A percentile compares a stretch with the other conserved stretches of the same genome.
Conservation (phyloP, 2,329 filamentous ascomycete species). For the Ophiobolus disseminans region DNA sequence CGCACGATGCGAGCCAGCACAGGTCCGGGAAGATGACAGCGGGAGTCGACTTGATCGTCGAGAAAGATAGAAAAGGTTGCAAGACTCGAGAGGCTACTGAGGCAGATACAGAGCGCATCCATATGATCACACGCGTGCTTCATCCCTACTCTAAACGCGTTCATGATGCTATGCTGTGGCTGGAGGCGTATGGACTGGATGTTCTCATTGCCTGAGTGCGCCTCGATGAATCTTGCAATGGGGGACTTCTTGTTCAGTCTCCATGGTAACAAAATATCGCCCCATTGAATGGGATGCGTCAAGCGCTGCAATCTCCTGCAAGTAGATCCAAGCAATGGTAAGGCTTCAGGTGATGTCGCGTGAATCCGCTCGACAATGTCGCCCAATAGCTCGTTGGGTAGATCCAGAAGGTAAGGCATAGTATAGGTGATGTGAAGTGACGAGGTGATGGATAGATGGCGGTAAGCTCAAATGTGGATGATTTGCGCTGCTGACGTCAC, state of each 20-base stretch:
- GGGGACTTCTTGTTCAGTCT: slow-evolving; percentile 6
- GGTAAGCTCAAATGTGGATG: too few relatives aligned
- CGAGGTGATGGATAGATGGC: neutral
- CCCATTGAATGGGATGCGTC: neutral
- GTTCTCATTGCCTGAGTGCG: neutral
- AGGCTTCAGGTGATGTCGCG: neutral
- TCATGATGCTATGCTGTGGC: neutral
- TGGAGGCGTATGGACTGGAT: slow-evolving; percentile 1
- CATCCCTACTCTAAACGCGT: slow-evolving; percentile 7
- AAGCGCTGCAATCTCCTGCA: slow-evolving; percentile 1
- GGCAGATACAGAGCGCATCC: slow-evolving; percentile 1
- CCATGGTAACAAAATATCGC: slow-evolving; percentile 2
- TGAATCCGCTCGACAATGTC: slow-evolving; percentile 1
- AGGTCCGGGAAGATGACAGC: neutral
- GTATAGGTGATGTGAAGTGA: neutral
- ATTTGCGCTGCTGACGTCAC: too few relatives aligned
- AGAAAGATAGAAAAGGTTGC: slow-evolving; percentile 1
- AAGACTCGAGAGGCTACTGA: slow-evolving; percentile 1
- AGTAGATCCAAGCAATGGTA: neutral
- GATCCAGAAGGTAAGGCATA: slow-evolving; percentile 5
- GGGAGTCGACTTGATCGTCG: slow-evolving; percentile 1
- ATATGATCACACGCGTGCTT: slow-evolving; percentile 5
- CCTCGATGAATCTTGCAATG: slow-evolving; percentile 5
- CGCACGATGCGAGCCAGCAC: slow-evolving; percentile 1
- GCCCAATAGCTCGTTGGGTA: slow-evolving; percentile 5